These are phyloP conservation scores for Rhododendron simsii DNA, from an alignment of 148 eudicot species.

Conservation along the genomic window DNA sequence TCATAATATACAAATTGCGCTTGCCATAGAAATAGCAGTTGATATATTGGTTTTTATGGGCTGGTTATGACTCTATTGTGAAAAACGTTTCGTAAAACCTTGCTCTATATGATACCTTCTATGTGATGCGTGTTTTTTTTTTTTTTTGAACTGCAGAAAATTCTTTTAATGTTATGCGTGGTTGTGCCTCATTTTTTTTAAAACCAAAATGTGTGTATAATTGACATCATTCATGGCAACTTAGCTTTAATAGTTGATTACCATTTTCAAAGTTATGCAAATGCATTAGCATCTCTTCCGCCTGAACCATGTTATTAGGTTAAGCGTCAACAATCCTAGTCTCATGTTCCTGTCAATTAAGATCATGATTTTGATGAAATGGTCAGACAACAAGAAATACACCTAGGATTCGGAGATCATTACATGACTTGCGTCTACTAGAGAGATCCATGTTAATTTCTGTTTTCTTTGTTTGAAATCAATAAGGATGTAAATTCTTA, in stretches of 20 bases:
- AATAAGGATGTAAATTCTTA: neutral
- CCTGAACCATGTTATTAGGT: neutral
- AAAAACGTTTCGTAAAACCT: neutral
- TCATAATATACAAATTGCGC: neutral
- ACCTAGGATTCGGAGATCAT: neutral
- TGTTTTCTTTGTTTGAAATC: neutral
- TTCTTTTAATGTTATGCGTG: neutral
- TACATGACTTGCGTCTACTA: neutral
- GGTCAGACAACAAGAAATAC: neutral
- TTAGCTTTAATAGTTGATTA: neutral
- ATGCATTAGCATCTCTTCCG: neutral
- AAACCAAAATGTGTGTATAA: too few species aligned
- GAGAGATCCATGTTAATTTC: neutral
- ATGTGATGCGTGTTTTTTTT: neutral
- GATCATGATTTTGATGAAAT: neutral
- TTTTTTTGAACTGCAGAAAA: neutral
- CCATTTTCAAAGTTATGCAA: neutral
- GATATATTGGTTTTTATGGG: neutral
- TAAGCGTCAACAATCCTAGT: neutral
- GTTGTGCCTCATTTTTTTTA: too few species aligned
- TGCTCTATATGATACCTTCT: neutral
- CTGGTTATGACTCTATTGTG: neutral
- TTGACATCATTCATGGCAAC: neutral
- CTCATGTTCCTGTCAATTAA: neutral
- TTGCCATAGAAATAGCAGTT: neutral